Conservation (phyloP, 352 stramenopile species). For the Phytophthora capsici region DNA sequence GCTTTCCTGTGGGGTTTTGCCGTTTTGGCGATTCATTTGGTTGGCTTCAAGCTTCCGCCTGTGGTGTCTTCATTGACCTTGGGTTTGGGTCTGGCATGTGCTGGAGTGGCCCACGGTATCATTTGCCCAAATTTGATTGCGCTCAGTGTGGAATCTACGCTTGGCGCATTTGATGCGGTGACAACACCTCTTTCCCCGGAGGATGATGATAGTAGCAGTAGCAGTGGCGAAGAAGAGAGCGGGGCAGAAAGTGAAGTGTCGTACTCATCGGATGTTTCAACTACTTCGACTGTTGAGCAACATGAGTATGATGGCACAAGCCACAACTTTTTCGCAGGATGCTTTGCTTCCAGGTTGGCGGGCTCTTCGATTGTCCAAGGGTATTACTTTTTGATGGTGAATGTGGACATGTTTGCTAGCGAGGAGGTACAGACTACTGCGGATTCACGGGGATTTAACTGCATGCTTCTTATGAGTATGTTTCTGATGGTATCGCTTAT, state of each 20-base stretch:
- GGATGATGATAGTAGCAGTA: constrained; percentile 21
- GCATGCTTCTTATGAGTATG: constrained; percentile 49
- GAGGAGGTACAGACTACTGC: neutral
- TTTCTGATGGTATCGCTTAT: constrained; percentile 46
- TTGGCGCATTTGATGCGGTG: constrained; percentile 7
- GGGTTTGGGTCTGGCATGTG: constrained; percentile 42
- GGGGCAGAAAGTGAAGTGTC: constrained; percentile 33
- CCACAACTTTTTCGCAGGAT: constrained; percentile 44
- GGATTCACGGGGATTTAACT: constrained; percentile 32
- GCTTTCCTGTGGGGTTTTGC: constrained; percentile 54
- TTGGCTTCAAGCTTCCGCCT: constrained; percentile 35
- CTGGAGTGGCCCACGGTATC: constrained; percentile 54
- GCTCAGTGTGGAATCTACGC: constrained; percentile 43
- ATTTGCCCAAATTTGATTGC: constrained; percentile 61
- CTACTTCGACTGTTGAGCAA: constrained; percentile 6
- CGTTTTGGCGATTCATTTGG: constrained; percentile 53
- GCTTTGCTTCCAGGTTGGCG: constrained; percentile 49
- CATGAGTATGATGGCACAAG: constrained; percentile 14
- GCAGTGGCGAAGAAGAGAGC: constrained; percentile 28
- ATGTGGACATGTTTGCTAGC: constrained; percentile 32
- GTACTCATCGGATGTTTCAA: constrained; percentile 25
- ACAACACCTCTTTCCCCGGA: constrained; percentile 19
- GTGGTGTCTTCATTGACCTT: constrained; percentile 44
- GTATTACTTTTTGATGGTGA: constrained; percentile 62
- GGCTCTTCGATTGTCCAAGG: constrained; percentile 57